Conservation (phyloP, 2,329 filamentous ascomycete species). For the Penicillium sp. region DNA sequence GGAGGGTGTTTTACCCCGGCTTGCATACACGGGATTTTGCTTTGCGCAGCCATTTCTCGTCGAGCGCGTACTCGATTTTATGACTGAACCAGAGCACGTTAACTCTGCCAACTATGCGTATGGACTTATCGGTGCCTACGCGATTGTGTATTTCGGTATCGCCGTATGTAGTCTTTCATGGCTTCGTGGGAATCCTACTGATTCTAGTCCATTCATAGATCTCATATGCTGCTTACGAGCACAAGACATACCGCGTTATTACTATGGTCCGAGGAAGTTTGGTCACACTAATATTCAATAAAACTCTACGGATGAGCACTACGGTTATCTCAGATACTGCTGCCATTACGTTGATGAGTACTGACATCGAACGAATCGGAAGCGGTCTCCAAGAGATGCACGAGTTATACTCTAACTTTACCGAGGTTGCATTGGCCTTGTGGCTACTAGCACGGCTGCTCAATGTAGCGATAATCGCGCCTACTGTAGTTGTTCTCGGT, state of each 20-base stretch:
- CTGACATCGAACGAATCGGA: conserved; percentile 42
- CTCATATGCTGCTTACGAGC: conserved; percentile 32
- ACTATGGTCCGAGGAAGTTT: conserved; percentile 42
- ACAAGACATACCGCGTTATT: conserved; percentile 36
- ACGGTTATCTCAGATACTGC: conserved; percentile 36
- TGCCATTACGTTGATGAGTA: conserved; percentile 48
- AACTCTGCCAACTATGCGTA: conserved; percentile 30
- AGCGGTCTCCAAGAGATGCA: conserved; percentile 16
- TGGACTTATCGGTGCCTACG: conserved; percentile 39
- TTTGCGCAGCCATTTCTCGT: conserved; percentile 51
- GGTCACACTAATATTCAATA: conserved; percentile 49
- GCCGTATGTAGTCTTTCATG: conserved; percentile 27
- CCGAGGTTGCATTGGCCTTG: conserved; percentile 15
- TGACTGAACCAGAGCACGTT: conserved; percentile 19
- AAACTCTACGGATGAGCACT: conserved; percentile 40
- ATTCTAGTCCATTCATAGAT: conserved; percentile 19
- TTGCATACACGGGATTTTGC: conserved; percentile 42
- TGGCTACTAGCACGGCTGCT: conserved; percentile 15
- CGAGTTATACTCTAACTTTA: conserved; percentile 16
- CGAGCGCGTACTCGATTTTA: conserved; percentile 18
- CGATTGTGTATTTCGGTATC: conserved; percentile 39
- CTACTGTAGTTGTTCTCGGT: conserved; percentile 10
- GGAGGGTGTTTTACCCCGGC: conserved; percentile 35
- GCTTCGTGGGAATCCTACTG: background rate
- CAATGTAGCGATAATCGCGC: conserved; percentile 16